Percentiles rank a stretch among this genome's conserved stretches.
phyloP scores from a whole-genome alignment of 2,329 filamentous ascomycete genomes.

The Colletotrichum sidae region DNA sequence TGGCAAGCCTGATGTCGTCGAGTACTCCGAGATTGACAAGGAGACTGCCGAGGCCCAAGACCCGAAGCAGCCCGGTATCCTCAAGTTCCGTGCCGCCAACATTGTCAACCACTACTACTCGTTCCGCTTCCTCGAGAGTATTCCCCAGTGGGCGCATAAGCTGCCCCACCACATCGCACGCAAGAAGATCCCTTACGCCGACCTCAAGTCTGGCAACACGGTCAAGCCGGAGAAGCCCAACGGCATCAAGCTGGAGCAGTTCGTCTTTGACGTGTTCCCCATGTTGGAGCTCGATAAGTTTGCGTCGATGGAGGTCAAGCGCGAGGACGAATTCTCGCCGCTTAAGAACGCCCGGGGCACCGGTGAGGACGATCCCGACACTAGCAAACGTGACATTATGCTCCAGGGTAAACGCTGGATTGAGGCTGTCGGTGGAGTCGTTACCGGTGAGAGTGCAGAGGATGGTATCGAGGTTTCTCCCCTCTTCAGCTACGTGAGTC shows the following conservation, averaged over 20 bases:
- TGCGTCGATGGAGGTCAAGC: constrained; percentile 93
- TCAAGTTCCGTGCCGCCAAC: constrained; percentile 98
- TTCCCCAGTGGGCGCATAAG: constrained; percentile 85
- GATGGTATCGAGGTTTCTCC: constrained; percentile 91
- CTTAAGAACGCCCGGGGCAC: constrained; percentile 91
- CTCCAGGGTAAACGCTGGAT: constrained; percentile 89
- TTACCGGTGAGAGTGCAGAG: constrained; percentile 72
- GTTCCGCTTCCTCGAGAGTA: constrained; percentile 89
- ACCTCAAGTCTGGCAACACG: constrained; percentile 80
- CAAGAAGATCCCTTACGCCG: constrained; percentile 96
- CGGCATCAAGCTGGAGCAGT: constrained; percentile 98
- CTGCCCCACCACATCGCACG: constrained; percentile 95
- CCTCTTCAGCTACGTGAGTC: constrained; percentile 92
- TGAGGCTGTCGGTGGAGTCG: constrained; percentile 79
- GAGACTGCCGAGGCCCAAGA: constrained; percentile 92
- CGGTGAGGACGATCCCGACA: constrained; percentile 93
- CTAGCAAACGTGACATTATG: constrained; percentile 91
- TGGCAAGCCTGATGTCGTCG: constrained; percentile 95
- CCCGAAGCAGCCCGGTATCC: constrained; percentile 79
- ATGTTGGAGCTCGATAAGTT: constrained; percentile 88
- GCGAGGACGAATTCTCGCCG: constrained; percentile 98
- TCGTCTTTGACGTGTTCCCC: constrained; percentile 98
- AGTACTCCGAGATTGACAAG: constrained; percentile 96
- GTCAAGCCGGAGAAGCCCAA: constrained; percentile 96
- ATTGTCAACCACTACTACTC: constrained; percentile 99